Evolutionary conservation across 164 flowering plant species (phyloP).

Genomic region (Annona squamosa): DNA sequence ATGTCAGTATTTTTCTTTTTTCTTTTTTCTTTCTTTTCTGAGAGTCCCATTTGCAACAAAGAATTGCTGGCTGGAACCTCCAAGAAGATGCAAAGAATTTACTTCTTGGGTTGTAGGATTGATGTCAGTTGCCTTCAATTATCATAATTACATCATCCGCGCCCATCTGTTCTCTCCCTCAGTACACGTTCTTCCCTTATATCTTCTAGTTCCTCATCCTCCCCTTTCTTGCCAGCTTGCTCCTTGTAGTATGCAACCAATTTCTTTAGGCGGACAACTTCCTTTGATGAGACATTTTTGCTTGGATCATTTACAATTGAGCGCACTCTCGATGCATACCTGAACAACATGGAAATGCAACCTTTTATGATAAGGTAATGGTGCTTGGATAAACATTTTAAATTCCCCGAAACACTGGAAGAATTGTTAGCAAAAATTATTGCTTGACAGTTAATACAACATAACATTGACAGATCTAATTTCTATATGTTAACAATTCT

Average conservation of each 20-base stretch:
- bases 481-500: no score
- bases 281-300: conserved; percentile 85
- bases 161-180: conserved; percentile 44
- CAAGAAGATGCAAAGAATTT: not conserved
- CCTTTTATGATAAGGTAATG: not conserved
- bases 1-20: not conserved
- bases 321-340: conserved; percentile 97
- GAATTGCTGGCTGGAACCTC: not conserved
- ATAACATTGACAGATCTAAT: no score
- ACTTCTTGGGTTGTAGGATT: not conserved
- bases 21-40: not conserved
- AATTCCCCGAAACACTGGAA: not conserved
- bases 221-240: conserved; percentile 79
- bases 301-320: conserved; percentile 95
- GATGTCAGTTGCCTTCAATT: not conserved
- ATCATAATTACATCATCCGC: conserved; percentile 37
- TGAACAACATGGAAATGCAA: conserved; percentile 18
- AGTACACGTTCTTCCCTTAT: conserved; percentile 58
- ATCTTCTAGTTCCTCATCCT: conserved; percentile 85
- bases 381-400: not conserved
- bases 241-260: conserved; percentile 91
- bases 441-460: no score
- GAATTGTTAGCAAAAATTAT: not conserved
- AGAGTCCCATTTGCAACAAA: not conserved
- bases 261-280: conserved; percentile 84